Percentiles rank a stretch among this genome's conserved stretches.
phyloP scores from a whole-genome alignment of 2,329 filamentous ascomycete genomes.

The Cadophora sp. region DNA sequence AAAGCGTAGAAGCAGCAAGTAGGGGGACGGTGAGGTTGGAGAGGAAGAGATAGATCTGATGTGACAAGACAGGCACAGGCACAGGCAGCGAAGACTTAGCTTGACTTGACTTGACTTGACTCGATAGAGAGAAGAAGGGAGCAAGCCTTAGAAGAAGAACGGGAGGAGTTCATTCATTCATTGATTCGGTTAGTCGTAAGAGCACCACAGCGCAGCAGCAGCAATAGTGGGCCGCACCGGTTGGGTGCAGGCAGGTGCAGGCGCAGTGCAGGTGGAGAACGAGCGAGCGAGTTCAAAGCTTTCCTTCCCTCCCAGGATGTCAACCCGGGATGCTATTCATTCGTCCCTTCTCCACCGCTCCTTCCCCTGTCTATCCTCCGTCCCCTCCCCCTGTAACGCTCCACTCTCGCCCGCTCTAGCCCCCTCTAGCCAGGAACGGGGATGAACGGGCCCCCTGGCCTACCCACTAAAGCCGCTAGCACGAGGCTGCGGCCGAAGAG shows the following conservation, averaged over 20 bases:
- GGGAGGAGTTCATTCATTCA: background rate
- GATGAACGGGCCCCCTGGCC: background rate
- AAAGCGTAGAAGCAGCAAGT: background rate
- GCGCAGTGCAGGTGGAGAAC: background rate
- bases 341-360: background rate
- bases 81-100: background rate
- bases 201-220: background rate
- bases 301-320: background rate
- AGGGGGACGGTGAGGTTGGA: background rate
- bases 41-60: background rate
- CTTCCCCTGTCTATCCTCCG: background rate
- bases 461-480: background rate
- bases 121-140: background rate
- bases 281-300: background rate
- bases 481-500: slow-evolving; percentile 7
- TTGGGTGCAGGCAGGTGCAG: background rate
- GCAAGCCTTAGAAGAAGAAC: no score
- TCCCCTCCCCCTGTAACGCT: background rate
- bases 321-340: background rate
- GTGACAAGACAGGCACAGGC: background rate
- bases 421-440: slow-evolving; percentile 9
- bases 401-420: background rate
- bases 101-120: background rate
- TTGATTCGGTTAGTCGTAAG: background rate
- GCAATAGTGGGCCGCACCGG: background rate